Base-by-base conservation (phyloP, 306 rosid genomes). In the Prunus salicina region DNA sequence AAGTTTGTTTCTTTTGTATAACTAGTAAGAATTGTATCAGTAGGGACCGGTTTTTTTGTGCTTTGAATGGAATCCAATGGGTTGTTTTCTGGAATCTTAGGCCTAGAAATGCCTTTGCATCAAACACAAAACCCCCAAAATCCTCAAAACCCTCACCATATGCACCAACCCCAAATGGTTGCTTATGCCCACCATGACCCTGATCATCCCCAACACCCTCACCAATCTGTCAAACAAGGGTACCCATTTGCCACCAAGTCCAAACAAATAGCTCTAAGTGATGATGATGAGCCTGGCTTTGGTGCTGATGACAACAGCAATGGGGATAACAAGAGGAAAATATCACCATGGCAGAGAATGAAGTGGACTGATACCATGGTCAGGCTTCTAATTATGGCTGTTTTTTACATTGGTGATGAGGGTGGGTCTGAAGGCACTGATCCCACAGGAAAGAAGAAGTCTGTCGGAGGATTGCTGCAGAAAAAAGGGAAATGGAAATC, bases 401-500 rank as follows among this genome's bases (percentile, higher is more conserved):
- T 95, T 74, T 90, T 78, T 67, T 95, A 88, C 85, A 90, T 95
- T 22, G 99, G 97, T 2, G 99, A 95, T 50, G 99, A 95, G 34
- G 90, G 74, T 41, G 91, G 83, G 22, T 57, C 91, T 2, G 98
- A 93, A 46, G 86, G 71, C 52, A 53, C 50, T 20, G 96, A 92
- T 73, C 82, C 81, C 1, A 50, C 82, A 2, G 83, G 72, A 18
- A 87, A 89, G 84, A 92, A 95, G 82, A 89, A 89, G 73, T 15
- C 85, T 1, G 32, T 87, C 0, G 73, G 81, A 1, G 97, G 97
- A 2, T 67, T 90, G 81, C 74, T 92, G 30, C 98, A 95, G 88
- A 95, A 95, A 89, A 95, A 95, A 55, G 97, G 99, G 79, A 95
- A 95, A 64, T 92, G 99, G 99, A 92, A 89, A 76, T 90, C 97